A percentile compares a stretch with the other conserved stretches of the same genome.
Evolutionary conservation across 257 asterid genomes (phyloP).

Genomic region (Fraxinus americana): DNA sequence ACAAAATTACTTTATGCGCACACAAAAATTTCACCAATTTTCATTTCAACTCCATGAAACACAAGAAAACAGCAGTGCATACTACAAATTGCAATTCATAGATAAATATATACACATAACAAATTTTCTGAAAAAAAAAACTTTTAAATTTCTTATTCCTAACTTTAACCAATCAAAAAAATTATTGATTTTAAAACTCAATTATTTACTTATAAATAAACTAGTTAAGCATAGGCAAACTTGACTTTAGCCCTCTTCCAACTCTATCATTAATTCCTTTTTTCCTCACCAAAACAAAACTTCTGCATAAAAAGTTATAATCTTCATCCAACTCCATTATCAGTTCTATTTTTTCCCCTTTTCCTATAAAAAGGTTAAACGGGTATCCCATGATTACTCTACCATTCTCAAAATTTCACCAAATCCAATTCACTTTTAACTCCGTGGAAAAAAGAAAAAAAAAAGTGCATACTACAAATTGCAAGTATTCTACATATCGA

Average conservation of each 20-base stretch:
- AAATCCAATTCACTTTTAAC: too few species aligned
- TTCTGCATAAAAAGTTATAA: constrained; percentile 1
- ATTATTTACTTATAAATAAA: too few species aligned
- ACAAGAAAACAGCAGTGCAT: neutral
- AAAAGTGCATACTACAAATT: constrained; percentile 6
- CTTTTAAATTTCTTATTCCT: too few species aligned
- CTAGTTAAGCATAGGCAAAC: too few species aligned
- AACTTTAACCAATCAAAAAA: too few species aligned
- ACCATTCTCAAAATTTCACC: too few species aligned
- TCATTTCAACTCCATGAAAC: neutral
- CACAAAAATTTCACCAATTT: neutral
- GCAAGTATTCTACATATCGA: neutral
- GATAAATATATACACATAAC: neutral
- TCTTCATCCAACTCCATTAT: constrained; percentile 20
- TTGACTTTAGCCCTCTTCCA: too few species aligned
- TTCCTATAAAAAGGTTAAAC: neutral
- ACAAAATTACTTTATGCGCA: neutral
- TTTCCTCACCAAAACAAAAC: neutral
- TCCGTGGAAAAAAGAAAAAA: neutral
- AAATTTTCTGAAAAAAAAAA: too few species aligned
- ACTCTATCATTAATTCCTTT: too few species aligned
- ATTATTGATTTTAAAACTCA: too few species aligned
- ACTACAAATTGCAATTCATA: neutral
- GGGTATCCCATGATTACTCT: neutral
- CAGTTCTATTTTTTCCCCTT: neutral